Conservation (phyloP, 2,329 filamentous ascomycete genomes). For the Botrytis deweyae region DNA sequence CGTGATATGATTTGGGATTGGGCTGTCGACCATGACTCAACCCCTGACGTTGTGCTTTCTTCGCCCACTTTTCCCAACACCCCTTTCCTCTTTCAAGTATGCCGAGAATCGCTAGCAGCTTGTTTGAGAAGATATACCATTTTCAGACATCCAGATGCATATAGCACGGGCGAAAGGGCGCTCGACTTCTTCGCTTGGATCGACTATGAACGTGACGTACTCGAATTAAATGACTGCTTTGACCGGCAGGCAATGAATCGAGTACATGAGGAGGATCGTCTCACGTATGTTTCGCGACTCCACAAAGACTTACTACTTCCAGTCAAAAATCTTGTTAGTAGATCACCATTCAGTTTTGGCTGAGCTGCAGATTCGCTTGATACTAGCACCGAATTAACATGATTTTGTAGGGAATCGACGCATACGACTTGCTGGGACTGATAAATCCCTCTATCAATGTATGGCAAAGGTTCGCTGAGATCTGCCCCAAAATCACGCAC, state of each 20-base stretch:
- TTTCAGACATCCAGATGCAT: not conserved
- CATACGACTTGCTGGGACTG: accelerated
- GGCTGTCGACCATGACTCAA: not conserved
- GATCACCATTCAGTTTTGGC: not conserved
- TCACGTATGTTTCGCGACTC: no score
- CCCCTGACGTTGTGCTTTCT: not conserved
- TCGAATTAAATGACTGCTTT: no score
- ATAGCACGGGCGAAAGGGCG: no score
- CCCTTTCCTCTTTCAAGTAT: not conserved
- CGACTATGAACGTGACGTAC: not conserved
- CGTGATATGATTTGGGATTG: not conserved
- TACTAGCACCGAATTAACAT: not conserved
- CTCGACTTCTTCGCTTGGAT: not conserved
- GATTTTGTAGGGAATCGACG: not conserved
- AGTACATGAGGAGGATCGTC: no score
- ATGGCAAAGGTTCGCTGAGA: not conserved
- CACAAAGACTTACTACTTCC: not conserved
- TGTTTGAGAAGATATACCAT: not conserved
- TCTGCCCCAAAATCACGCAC: not conserved
- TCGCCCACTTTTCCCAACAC: not conserved
- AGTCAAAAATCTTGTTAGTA: not conserved
- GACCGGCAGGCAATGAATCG: no score
- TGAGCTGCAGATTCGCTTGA: not conserved
- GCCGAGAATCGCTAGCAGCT: not conserved
- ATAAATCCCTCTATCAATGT: not conserved